phyloP scores from a whole-genome alignment of 2,329 filamentous ascomycete species.

The Penicillium sp. region DNA sequence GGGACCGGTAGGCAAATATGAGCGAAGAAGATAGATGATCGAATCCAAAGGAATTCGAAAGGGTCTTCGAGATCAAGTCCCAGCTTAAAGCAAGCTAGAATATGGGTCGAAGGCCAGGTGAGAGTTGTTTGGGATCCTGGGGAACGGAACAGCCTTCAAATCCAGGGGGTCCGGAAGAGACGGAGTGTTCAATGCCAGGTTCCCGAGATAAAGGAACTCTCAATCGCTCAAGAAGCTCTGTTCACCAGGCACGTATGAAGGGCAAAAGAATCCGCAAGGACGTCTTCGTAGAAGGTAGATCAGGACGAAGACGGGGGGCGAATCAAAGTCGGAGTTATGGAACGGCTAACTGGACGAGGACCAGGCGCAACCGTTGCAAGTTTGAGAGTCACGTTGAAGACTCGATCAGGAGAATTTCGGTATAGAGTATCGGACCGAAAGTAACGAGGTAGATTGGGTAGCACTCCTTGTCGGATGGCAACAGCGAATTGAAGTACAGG shows the following conservation, averaged over 20 bases:
- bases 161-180: slow-evolving; percentile 19
- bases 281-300: not conserved
- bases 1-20: slow-evolving; percentile 10
- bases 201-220: slow-evolving; percentile 14
- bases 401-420: not conserved
- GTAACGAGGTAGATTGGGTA: not conserved
- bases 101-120: not conserved
- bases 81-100: slow-evolving; percentile 6
- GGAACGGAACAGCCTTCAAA: slow-evolving; percentile 19
- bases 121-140: slow-evolving; percentile 21
- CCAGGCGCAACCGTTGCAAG: not conserved
- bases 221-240: slow-evolving; percentile 1
- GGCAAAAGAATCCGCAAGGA: not conserved
- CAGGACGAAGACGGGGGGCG: slow-evolving; percentile 4
- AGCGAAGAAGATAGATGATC: slow-evolving; percentile 3
- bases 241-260: slow-evolving; percentile 2
- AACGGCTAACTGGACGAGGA: not conserved
- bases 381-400: not conserved
- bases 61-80: not conserved
- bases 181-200: slow-evolving; percentile 26
- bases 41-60: slow-evolving; percentile 5
- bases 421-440: not conserved
- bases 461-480: slow-evolving; percentile 5
- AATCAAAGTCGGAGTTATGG: not conserved
- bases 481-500: not conserved